Percentiles rank a stretch among this genome's conserved stretches.
Evolutionary conservation across 352 stramenopile genomes (phyloP).

Genomic region (Thraustochytrium sp.): DNA sequence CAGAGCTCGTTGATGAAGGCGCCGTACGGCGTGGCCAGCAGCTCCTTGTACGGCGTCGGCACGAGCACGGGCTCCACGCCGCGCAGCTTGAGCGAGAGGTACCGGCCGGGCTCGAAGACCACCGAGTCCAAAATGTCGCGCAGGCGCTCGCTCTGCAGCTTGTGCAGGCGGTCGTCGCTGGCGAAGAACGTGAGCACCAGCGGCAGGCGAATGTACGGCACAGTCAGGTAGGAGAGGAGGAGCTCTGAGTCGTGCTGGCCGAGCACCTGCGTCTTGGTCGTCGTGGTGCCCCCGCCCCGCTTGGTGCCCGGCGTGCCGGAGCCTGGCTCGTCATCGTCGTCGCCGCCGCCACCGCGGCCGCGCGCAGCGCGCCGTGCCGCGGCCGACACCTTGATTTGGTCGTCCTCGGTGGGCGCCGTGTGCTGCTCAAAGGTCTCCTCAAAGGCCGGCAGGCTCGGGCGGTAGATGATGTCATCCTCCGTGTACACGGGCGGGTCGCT

Average conservation of each 20-base stretch:
- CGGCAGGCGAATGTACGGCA: constrained; percentile 78
- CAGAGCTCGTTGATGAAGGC: constrained; percentile 75
- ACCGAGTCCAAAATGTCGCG: constrained; percentile 73
- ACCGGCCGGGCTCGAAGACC: constrained; percentile 78
- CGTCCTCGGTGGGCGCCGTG: background rate
- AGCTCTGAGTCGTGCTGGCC: constrained; percentile 68
- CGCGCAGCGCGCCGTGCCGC: too few relatives aligned
- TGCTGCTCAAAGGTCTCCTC: constrained; percentile 20
- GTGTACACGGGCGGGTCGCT: constrained; percentile 28
- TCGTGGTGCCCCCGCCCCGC: background rate
- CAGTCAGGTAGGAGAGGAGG: constrained; percentile 79
- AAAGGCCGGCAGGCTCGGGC: constrained; percentile 47
- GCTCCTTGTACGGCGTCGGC: constrained; percentile 53
- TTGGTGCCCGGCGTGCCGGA: background rate
- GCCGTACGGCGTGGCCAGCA: constrained; percentile 77
- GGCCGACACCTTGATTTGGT: background rate
- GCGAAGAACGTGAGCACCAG: constrained; percentile 78
- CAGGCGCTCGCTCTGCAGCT: constrained; percentile 72
- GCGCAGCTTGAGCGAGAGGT: constrained; percentile 35
- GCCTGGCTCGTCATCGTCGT: background rate
- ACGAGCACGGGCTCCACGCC: constrained; percentile 43
- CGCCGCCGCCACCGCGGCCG: too few relatives aligned
- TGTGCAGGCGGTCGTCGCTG: constrained; percentile 73
- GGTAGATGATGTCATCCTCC: constrained; percentile 52
- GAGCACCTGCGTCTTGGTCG: constrained; percentile 22